Conservation (phyloP, 1,139 yeast species). For the Geotrichum siamense region DNA sequence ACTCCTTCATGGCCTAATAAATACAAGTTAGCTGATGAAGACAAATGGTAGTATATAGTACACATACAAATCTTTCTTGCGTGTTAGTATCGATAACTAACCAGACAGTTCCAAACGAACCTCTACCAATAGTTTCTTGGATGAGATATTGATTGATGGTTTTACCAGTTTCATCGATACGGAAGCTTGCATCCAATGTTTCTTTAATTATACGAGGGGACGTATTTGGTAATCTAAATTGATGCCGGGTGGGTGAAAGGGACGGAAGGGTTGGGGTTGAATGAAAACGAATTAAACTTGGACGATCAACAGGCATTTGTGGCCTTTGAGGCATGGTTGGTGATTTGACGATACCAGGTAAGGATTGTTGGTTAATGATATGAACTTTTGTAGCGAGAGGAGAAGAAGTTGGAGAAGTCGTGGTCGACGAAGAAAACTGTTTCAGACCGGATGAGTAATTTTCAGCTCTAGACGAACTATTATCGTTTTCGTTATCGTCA, state of each 20-base stretch:
- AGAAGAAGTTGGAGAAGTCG: background rate
- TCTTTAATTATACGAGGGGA: constrained; percentile 34
- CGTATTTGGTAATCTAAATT: constrained; percentile 32
- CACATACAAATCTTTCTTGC: constrained; percentile 37
- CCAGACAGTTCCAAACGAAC: constrained; percentile 86
- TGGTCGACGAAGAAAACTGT: background rate
- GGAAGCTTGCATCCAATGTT: constrained; percentile 34
- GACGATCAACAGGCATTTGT: constrained; percentile 18
- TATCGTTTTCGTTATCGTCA: background rate
- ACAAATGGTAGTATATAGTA: background rate
- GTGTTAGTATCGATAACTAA: constrained; percentile 59
- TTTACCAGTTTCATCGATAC: constrained; percentile 31
- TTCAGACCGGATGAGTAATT: background rate
- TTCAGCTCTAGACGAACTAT: background rate
- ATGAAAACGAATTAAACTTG: constrained; percentile 28
- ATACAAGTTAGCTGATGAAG: background rate
- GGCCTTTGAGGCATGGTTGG: constrained; percentile 1
- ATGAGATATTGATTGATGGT: constrained; percentile 48
- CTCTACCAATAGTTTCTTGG: constrained; percentile 64
- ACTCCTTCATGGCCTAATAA: constrained; percentile 62
- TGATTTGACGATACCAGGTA: background rate
- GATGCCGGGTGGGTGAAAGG: constrained; percentile 34
- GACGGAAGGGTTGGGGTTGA: constrained; percentile 31
- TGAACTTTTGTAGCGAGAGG: background rate
- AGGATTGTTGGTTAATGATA: background rate